phyloP scores from a whole-genome alignment of 352 stramenopile species.

The Globisporangium parvum region DNA sequence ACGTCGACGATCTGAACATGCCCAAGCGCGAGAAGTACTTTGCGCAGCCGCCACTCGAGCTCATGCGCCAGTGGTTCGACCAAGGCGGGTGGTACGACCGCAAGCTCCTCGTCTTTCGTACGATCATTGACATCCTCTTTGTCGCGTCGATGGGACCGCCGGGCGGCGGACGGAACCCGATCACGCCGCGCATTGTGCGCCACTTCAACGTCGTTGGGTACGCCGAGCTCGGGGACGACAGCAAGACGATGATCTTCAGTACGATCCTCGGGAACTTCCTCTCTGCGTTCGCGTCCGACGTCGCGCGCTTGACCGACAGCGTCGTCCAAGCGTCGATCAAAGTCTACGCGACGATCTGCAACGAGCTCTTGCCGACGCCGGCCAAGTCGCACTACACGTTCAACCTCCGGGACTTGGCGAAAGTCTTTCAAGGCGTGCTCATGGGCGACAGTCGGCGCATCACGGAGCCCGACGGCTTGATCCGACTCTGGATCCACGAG shows the following conservation, averaged over 20 bases:
- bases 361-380: conserved; percentile 88
- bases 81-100: conserved; percentile 93
- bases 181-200: conserved; percentile 87
- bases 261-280: conserved; percentile 91
- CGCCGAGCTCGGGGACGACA: conserved; percentile 84
- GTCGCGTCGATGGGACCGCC: conserved; percentile 90
- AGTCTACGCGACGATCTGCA: conserved; percentile 89
- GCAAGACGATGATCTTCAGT: conserved; percentile 89
- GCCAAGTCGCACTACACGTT: conserved; percentile 95
- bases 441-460: conserved; percentile 82
- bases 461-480: conserved; percentile 46
- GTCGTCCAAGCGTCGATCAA: conserved; percentile 85
- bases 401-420: conserved; percentile 92
- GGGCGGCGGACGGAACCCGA: conserved; percentile 88
- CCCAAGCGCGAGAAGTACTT: conserved; percentile 93
- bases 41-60: conserved; percentile 92
- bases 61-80: conserved; percentile 93
- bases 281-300: conserved; percentile 31
- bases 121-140: conserved; percentile 86
- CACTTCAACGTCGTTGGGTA: conserved; percentile 94
- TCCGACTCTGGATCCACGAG: conserved; percentile 92
- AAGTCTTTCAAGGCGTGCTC: conserved; percentile 91
- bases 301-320: conserved; percentile 49
- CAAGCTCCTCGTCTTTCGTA: conserved; percentile 89
- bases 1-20: conserved; percentile 96